Conservation (phyloP, 176 grass and related monocot species). For the Raddia guianensis region DNA sequence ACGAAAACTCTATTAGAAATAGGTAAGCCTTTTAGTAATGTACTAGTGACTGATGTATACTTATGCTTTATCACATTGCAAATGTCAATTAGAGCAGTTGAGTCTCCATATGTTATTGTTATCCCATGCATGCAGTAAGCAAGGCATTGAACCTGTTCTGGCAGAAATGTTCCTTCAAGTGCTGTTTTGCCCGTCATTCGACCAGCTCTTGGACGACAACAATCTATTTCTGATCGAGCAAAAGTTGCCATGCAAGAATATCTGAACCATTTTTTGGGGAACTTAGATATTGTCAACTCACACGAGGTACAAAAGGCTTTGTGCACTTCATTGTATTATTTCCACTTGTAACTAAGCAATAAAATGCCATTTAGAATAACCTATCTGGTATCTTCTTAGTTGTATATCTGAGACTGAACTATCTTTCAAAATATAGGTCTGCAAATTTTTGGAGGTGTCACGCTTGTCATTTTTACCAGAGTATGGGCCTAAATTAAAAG, state of each 20-base stretch:
- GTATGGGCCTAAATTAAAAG: slow-evolving; percentile 94
- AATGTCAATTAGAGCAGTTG: slow-evolving; percentile 56
- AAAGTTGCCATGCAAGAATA: slow-evolving; percentile 97
- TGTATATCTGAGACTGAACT: slow-evolving; percentile 8
- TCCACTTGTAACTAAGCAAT: slow-evolving; percentile 27
- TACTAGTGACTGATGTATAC: slow-evolving; percentile 21
- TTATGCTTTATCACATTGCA: slow-evolving; percentile 35
- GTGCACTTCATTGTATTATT: neutral
- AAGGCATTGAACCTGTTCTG: slow-evolving; percentile 60
- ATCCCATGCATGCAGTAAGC: slow-evolving; percentile 66
- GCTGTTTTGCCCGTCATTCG: slow-evolving; percentile 95
- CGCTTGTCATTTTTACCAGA: slow-evolving; percentile 91
- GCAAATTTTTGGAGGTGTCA: slow-evolving; percentile 96
- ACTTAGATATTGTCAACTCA: slow-evolving; percentile 98
- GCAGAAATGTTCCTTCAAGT: slow-evolving; percentile 99
- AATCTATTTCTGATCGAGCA: slow-evolving; percentile 89
- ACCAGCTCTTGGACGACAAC: slow-evolving; percentile 85
- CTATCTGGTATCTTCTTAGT: slow-evolving; percentile 28
- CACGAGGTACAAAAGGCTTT: slow-evolving; percentile 64
- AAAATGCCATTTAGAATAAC: slow-evolving; percentile 4
- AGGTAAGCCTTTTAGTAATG: slow-evolving; percentile 52
- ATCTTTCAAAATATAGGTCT: slow-evolving; percentile 67
- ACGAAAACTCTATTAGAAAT: slow-evolving; percentile 79
- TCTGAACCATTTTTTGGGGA: slow-evolving; percentile 93
- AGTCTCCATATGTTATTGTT: slow-evolving; percentile 62